Conservation (phyloP, 306 rosid species). For the Citrullus amarus region DNA sequence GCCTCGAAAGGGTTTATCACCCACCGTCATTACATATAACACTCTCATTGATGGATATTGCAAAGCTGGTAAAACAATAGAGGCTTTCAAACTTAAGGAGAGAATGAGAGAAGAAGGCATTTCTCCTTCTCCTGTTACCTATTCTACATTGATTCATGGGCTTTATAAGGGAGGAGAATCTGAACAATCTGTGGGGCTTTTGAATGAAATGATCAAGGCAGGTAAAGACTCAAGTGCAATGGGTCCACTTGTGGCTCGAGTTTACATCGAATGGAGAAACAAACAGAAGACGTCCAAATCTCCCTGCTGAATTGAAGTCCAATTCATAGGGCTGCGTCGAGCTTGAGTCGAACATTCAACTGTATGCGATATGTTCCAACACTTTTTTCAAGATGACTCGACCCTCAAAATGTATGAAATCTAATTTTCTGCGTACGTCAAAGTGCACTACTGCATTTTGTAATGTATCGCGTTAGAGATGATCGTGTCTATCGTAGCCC, state of each 20-base stretch:
- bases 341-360: background rate
- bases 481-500: too few relatives aligned
- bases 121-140: conserved; percentile 27
- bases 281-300: background rate
- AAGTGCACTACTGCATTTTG: too few relatives aligned
- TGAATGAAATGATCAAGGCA: conserved; percentile 22
- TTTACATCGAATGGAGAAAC: conserved; percentile 6
- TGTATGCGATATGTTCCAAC: background rate
- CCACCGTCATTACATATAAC: conserved; percentile 61
- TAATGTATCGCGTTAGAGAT: too few relatives aligned
- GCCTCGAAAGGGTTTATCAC: conserved; percentile 49
- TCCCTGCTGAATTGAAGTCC: background rate
- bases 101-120: conserved; percentile 50
- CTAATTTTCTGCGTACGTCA: too few relatives aligned
- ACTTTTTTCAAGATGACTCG: background rate
- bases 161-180: conserved; percentile 17
- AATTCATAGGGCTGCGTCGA: background rate
- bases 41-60: conserved; percentile 47
- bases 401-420: too few relatives aligned
- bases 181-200: conserved; percentile 15
- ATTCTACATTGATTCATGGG: conserved; percentile 28
- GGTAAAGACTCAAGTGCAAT: conserved; percentile 14
- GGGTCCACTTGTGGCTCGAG: conserved; percentile 9
- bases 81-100: conserved; percentile 53
- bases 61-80: conserved; percentile 42